Conservation (phyloP, 2,329 filamentous ascomycete genomes). For the Leptosphaerulina australis region DNA sequence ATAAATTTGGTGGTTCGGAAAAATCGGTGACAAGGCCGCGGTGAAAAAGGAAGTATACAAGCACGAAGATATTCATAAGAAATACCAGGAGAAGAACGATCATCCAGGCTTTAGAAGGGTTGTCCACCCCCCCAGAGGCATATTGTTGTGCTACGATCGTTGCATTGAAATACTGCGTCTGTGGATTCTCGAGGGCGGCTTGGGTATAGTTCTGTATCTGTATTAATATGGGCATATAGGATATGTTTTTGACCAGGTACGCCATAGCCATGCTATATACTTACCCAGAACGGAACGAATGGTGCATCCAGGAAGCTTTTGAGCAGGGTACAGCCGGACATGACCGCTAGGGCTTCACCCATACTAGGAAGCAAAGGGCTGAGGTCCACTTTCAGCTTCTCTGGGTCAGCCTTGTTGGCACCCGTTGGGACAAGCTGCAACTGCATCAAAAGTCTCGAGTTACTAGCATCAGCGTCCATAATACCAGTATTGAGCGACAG, state of each 20-base stretch:
- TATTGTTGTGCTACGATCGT: conserved; percentile 70
- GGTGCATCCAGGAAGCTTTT: conserved; percentile 64
- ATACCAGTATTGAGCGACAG: conserved; percentile 54
- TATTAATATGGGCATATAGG: too few species aligned
- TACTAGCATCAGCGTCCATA: conserved; percentile 52
- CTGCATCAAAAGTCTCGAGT: conserved; percentile 53
- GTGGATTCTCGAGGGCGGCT: conserved; percentile 51
- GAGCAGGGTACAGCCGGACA: conserved; percentile 70
- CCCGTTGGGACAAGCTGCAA: conserved; percentile 46
- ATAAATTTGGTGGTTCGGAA: conserved; percentile 77
- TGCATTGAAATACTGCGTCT: conserved; percentile 67
- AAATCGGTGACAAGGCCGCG: conserved; percentile 75
- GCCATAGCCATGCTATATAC: too few species aligned
- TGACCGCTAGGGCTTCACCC: conserved; percentile 75
- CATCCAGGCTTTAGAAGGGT: conserved; percentile 71
- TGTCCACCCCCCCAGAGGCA: conserved; percentile 66
- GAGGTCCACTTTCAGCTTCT: conserved; percentile 48
- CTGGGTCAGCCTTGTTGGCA: conserved; percentile 12
- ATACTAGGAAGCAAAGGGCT: conserved; percentile 65
- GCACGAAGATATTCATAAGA: conserved; percentile 68
- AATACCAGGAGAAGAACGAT: conserved; percentile 69
- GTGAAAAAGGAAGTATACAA: conserved; percentile 66
- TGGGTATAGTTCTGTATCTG: conserved; percentile 49
- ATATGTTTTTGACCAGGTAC: too few species aligned
- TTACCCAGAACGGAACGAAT: conserved; percentile 59